These are phyloP conservation scores for Hebeloma cylindrosporum DNA, from an alignment of 768 basidiomycete species.

Conservation along the genomic window DNA sequence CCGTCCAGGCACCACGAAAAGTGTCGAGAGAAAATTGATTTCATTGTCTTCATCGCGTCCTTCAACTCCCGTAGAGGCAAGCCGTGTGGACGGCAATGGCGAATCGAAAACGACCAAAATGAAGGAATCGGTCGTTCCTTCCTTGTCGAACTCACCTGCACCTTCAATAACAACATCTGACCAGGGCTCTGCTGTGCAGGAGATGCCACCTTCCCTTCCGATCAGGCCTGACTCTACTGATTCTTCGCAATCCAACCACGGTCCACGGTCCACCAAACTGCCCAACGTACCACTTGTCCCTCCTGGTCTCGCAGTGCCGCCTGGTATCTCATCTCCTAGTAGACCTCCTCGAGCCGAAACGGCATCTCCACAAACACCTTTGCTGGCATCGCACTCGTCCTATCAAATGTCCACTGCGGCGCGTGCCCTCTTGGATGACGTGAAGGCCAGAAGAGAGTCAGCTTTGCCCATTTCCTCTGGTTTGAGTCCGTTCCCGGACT, in stretches of 20 bases:
- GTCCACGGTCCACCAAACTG: conserved; percentile 42
- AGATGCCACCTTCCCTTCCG: conserved; percentile 40
- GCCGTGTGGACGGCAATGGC: conserved; percentile 46
- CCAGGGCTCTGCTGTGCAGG: conserved; percentile 44
- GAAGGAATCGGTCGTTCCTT: conserved; percentile 34
- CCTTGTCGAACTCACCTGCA: conserved; percentile 41
- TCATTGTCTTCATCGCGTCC: conserved; percentile 60
- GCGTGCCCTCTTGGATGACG: conserved; percentile 80
- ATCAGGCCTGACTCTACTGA: conserved; percentile 34
- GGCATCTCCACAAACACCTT: conserved; percentile 50
- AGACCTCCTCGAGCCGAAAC: conserved; percentile 50
- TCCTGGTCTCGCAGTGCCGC: conserved; percentile 60
- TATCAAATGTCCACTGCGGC: conserved; percentile 90
- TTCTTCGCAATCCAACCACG: conserved; percentile 34
- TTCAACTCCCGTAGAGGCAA: conserved; percentile 55
- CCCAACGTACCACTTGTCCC: conserved; percentile 35
- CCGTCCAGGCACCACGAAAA: conserved; percentile 33
- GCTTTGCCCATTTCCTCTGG: conserved; percentile 37
- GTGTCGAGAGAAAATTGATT: conserved; percentile 44
- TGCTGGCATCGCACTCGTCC: conserved; percentile 55
- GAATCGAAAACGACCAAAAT: conserved; percentile 38
- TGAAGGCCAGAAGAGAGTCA: conserved; percentile 72
- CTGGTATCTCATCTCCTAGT: conserved; percentile 60
- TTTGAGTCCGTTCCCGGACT: conserved; percentile 81
- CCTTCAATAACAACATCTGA: conserved; percentile 54